Evolutionary conservation across 805 yeast species (phyloP), one percentile per base, ranked within the genome.

Genomic region (Jamesozyma jinghongensis): DNA sequence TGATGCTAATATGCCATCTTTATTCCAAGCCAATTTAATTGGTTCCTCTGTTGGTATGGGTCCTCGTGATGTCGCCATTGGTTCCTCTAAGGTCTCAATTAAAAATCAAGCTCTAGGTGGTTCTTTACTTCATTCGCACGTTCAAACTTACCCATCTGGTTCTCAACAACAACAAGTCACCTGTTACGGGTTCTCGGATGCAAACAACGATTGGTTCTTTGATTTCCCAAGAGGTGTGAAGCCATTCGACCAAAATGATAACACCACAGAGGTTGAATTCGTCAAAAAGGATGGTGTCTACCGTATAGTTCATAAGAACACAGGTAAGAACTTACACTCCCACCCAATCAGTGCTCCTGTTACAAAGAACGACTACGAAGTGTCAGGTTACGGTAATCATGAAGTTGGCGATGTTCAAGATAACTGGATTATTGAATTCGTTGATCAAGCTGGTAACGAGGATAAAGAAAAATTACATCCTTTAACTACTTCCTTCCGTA

Each of bases 161-260:
- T 85, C 96, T 3, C 73, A 74, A 47, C 97, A 92, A 64, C 97
- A 88, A 62, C 99, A 92, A 63, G 73, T 92, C 38, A 92, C 98
- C 26, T 83, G 92, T 8, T 92, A 92, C 59, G 85, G 90, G 19
- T 86, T 79, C 62, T 85, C 85, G 57, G 97, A 92, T 59, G 66
- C 72, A 40, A 90, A 92, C 64, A 92, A 90, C 59, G 75, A 83
- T 40, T 88, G 95, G 83, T 51, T 70, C 17, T 68, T 86, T 49
- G 80, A 80, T 51, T 71, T 77, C 52, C 70, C 69, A 22, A 69
- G 83, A 59, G 72, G 66, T 8, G 42, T 49, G n/a, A 53, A 46
- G 8, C 36, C 51, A 19, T 56, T 53, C 45, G 42, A 45, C 41
- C 53, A 53, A 20, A 50, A 33, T 12, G 38, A 36, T 27, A 54